These are phyloP conservation scores for Zoysia matrella DNA, from an alignment of 202 grass and related monocot genomes.

Conservation along the genomic window DNA sequence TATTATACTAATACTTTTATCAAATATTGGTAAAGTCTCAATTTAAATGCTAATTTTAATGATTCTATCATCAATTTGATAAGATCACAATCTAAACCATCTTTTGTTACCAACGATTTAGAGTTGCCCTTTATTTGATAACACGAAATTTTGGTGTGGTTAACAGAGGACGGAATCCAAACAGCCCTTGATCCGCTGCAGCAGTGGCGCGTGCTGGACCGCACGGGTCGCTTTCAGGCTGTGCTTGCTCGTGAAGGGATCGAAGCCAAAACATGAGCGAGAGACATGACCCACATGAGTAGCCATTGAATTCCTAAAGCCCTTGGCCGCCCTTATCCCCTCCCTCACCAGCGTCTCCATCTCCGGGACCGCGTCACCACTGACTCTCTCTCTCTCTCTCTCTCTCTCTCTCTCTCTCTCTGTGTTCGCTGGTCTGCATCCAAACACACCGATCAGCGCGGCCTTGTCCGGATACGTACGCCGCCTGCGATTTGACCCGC, in stretches of 20 bases:
- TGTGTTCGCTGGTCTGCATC: too few relatives aligned
- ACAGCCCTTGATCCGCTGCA: background rate
- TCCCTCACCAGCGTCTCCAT: background rate
- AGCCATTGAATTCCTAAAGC: slow-evolving; percentile 50
- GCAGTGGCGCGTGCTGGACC: slow-evolving; percentile 28
- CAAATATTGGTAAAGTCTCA: too few relatives aligned
- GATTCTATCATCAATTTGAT: too few relatives aligned
- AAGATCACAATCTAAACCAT: too few relatives aligned
- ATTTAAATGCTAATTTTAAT: too few relatives aligned
- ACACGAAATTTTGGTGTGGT: too few relatives aligned
- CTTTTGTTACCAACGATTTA: too few relatives aligned
- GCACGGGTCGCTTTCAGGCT: slow-evolving; percentile 29
- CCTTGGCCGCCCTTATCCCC: slow-evolving; percentile 35
- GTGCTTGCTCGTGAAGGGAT: background rate
- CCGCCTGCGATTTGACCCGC: background rate
- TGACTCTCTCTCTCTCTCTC: background rate
- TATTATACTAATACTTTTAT: too few relatives aligned
- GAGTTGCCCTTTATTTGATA: too few relatives aligned
- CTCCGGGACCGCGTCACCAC: background rate
- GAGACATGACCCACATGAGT: background rate
- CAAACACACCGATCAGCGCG: too few relatives aligned
- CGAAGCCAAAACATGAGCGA: background rate
- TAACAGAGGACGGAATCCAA: too few relatives aligned
- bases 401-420: too few relatives aligned
- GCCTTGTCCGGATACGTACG: background rate